Evolutionary conservation across 1,139 yeast genomes (phyloP).

Genomic region (Geotrichum aggregatum): DNA sequence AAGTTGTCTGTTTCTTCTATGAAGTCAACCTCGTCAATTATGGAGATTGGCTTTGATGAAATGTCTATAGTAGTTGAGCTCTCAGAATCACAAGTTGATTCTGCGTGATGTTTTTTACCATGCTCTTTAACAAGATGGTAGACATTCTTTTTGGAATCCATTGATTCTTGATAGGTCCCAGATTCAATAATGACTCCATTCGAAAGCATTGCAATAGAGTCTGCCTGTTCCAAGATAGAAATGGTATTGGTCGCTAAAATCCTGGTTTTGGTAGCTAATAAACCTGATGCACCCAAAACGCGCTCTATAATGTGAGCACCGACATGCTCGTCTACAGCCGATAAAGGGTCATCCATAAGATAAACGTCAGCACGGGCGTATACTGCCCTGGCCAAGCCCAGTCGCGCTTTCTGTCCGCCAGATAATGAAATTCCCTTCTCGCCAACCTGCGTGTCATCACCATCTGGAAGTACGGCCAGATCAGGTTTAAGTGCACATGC

Average conservation of each 20-base stretch:
- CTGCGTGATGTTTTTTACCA: constrained; percentile 50
- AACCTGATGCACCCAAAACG: constrained; percentile 60
- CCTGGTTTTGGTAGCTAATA: constrained; percentile 63
- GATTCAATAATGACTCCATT: constrained; percentile 51
- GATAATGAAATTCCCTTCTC: constrained; percentile 86
- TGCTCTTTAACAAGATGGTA: constrained; percentile 63
- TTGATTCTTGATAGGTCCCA: constrained; percentile 32
- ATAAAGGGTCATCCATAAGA: constrained; percentile 70
- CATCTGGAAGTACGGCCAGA: constrained; percentile 67
- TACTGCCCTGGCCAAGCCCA: constrained; percentile 82
- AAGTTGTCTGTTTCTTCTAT: neutral
- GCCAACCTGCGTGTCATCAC: constrained; percentile 80
- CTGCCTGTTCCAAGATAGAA: constrained; percentile 65
- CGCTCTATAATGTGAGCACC: constrained; percentile 59
- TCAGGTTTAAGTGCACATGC: constrained; percentile 77
- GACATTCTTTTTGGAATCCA: constrained; percentile 28
- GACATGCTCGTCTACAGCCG: constrained; percentile 86
- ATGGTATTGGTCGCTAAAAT: constrained; percentile 78
- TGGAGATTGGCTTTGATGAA: neutral
- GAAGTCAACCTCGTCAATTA: constrained; percentile 6
- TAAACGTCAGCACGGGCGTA: constrained; percentile 80
- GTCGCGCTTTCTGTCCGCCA: constrained; percentile 89
- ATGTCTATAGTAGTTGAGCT: constrained; percentile 9
- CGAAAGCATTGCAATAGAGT: constrained; percentile 55
- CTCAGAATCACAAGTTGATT: neutral